Conservation (phyloP, 176 grass and related monocot species). For the Hyparrhenia diplandra region DNA sequence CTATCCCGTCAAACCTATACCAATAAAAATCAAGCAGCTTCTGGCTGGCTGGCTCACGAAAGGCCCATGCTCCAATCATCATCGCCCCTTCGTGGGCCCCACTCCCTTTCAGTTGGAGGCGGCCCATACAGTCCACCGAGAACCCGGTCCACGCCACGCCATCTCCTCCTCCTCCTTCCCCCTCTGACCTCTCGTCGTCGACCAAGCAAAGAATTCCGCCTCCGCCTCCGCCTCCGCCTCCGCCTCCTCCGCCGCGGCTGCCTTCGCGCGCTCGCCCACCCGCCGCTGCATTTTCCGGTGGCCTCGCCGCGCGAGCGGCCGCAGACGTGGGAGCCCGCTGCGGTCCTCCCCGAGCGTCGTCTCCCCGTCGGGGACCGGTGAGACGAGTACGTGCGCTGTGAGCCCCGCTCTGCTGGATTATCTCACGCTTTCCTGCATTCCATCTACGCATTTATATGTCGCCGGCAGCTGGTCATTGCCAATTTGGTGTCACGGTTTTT, state of each 20-base stretch:
- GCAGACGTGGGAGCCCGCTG: not conserved
- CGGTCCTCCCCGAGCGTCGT: not conserved
- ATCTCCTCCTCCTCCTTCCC: no score
- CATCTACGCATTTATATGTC: not conserved
- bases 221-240: no score
- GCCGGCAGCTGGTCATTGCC: not conserved
- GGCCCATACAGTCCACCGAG: conserved; percentile 12
- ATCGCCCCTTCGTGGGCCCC: not conserved
- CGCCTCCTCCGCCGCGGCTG: not conserved
- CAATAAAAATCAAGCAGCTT: not conserved
- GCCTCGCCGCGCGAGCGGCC: not conserved
- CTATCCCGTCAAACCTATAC: not conserved
- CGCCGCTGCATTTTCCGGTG: conserved; percentile 4
- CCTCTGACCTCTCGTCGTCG: conserved; percentile 8
- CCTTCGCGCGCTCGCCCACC: not conserved
- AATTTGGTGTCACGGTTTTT: not conserved
- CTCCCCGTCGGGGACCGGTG: not conserved
- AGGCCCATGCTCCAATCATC: not conserved
- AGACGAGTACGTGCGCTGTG: not conserved
- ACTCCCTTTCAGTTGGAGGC: not conserved
- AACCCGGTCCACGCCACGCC: conserved; percentile 30
- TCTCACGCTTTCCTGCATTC: not conserved
- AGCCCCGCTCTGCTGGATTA: not conserved
- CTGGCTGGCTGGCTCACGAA: not conserved
- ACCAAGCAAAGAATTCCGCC: not conserved